phyloP scores from a whole-genome alignment of 2,329 filamentous ascomycete species.

The Ceratocystis huliohia region DNA sequence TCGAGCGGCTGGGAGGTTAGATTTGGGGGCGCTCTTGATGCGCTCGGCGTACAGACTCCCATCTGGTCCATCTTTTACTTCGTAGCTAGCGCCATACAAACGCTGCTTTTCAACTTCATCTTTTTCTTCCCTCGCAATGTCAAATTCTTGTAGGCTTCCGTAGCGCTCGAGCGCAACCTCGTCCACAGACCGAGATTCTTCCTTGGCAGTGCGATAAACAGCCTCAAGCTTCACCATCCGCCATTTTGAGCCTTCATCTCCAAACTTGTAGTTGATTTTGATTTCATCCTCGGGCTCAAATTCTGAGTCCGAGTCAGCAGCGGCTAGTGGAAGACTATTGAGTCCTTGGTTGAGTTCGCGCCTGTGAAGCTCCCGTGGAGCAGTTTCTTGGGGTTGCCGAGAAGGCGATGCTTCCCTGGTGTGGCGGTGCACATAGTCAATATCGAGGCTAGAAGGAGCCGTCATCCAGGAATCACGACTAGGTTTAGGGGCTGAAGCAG shows the following conservation, averaged over 20 bases:
- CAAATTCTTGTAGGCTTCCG: constrained; percentile 70
- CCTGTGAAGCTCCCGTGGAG: constrained; percentile 55
- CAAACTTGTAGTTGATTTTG: constrained; percentile 65
- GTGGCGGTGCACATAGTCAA: constrained; percentile 67
- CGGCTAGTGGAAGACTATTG: constrained; percentile 34
- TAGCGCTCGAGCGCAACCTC: constrained; percentile 74
- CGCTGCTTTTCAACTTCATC: constrained; percentile 74
- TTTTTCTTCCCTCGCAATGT: constrained; percentile 85
- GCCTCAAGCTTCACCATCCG: constrained; percentile 88
- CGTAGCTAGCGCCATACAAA: constrained; percentile 73
- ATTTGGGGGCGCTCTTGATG: constrained; percentile 32
- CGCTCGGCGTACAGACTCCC: constrained; percentile 77
- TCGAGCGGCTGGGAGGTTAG: not conserved
- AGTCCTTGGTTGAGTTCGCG: constrained; percentile 65
- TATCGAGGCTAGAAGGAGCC: constrained; percentile 63
- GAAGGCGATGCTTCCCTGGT: constrained; percentile 42
- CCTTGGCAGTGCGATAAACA: constrained; percentile 67
- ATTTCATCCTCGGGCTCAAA: constrained; percentile 38
- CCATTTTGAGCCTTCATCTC: constrained; percentile 83
- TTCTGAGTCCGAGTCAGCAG: constrained; percentile 38
- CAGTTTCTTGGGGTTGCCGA: constrained; percentile 44
- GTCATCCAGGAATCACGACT: constrained; percentile 88
- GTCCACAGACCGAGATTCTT: constrained; percentile 59
- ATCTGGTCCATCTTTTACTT: constrained; percentile 72
- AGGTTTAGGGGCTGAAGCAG: constrained; percentile 31